Percentiles rank a stretch among this genome's conserved stretches.
Evolutionary conservation across 768 basidiomycete species (phyloP).

Genomic region (Gautieria morchelliformis): DNA sequence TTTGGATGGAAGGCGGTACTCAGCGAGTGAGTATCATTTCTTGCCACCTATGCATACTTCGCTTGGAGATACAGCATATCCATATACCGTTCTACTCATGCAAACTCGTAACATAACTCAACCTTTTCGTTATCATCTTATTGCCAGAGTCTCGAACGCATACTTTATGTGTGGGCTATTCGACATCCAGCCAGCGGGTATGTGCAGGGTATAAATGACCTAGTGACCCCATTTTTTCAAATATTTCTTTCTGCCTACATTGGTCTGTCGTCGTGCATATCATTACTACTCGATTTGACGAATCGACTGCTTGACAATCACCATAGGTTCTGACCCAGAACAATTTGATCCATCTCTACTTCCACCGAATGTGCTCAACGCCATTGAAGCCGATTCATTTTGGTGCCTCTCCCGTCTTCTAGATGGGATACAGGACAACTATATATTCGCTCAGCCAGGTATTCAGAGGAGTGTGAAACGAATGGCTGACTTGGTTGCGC

Average conservation of each 20-base stretch:
- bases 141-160: conserved; percentile 77
- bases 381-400: conserved; percentile 94
- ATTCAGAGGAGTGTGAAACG: conserved; percentile 88
- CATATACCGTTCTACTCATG: conserved; percentile 9
- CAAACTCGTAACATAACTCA: neutral
- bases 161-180: conserved; percentile 98
- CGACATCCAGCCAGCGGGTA: conserved; percentile 97
- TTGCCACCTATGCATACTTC: neutral
- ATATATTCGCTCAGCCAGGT: conserved; percentile 93
- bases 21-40: conserved; percentile 59
- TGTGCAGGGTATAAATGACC: conserved; percentile 98
- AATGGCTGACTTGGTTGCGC: conserved; percentile 87
- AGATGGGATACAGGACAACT: conserved; percentile 98
- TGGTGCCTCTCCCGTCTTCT: conserved; percentile 95
- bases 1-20: conserved; percentile 88
- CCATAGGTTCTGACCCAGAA: conserved; percentile 81
- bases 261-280: conserved; percentile 35
- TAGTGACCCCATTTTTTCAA: conserved; percentile 96
- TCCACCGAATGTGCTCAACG: conserved; percentile 59
- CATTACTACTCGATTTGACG: neutral
- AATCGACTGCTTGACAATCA: conserved; percentile 1
- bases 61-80: conserved; percentile 7
- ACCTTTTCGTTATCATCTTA: neutral
- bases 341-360: conserved; percentile 72
- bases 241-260: conserved; percentile 95